Evolutionary conservation across 768 basidiomycete genomes (phyloP), one percentile per base, ranked within the genome.

Genomic region (Asterophora parasitica): DNA sequence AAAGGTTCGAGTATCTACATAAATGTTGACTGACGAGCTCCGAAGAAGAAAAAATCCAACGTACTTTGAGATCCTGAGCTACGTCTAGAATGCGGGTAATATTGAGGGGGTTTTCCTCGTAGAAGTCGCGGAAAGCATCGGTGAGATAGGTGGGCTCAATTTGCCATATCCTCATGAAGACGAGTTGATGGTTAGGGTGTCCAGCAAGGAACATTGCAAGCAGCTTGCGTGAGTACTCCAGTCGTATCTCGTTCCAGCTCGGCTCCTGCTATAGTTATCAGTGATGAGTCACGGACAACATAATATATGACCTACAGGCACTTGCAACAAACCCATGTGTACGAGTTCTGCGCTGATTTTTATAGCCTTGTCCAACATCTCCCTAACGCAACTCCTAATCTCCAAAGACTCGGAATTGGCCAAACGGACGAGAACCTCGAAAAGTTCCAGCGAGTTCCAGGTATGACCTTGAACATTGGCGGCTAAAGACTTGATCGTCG

Each of bases 141-240:
- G 92, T 85, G 42, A 98, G 78, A 63, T 93, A 90, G 0, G 82
- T 72, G 0, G 88, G 89, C 59, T 92, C 82, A 35, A 90, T 85
- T 60, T 94, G 90, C 88, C 91, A 94, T 46, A 99, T 83, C 40
- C 92, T 81, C 82, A 95, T 92, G 71, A 98, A 97, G 48, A 97
- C 93, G 8, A 99, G 79, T 56, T 96, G 92, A 58, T 96, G 92
- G 57, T 93, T 93, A 7, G 93, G 92, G 59, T 94, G 89, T 12
- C 92, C 90, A 15, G 83, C 85, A 34, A 97, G 74, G 71, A 97
- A 97, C 82, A 92, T 88, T 31, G 82, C 76, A 42, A 98, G 74
- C 11, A 97, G 73, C 55, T 87, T 86, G 49, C 85, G 81, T 2
- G 90, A 82, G 64, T 97, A 90, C 55, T 92, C 91, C n/a, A 79